Evolutionary conservation across 768 basidiomycete species (phyloP), one percentile per base, ranked within the genome.

Genomic region (Naganishia antarctica): DNA sequence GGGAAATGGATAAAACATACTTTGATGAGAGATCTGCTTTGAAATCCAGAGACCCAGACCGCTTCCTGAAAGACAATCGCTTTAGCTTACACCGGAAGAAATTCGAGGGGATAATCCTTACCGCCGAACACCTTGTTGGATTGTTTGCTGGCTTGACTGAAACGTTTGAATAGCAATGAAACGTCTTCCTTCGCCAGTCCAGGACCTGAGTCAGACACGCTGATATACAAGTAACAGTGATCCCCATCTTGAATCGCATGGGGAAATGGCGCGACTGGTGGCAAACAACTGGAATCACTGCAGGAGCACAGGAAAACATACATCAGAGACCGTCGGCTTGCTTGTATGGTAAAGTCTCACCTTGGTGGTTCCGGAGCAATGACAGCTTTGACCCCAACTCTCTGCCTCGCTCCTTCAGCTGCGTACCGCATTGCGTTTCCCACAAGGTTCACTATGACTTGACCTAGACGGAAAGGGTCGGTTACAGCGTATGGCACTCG

Each of bases 341-440:
- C n/a, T n/a, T n/a, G n/a, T n/a, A n/a, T n/a, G n/a, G n/a, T n/a
- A n/a, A 78, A 26, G 64, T 64, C 15, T n/a, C 69, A 73, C 15
- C 37, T 48, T 7, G 80, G 80, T 7, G 75, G 76, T 7, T 71
- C 65, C 21, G 70, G 60, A 12, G 73, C 71, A 12, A 79, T 67
- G 21, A 78, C 76, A 23, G 77, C 71, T 21, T 61, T 65, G 34
- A 80, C 73, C 18, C 66, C 61, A 40, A 80, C 79, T 23, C 66
- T 63, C 9, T 78, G 74, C 11, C 70, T 60, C 7, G 15, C 64
- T 18, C 70, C 71, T 25, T 68, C 74, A 26, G 77, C 74, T 1
- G 79, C 78, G 68, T 80, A 81, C 32, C 78, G 69, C 50, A 79
- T 76, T 7, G 74, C 78, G 59, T 80, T 80, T 25, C 71, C 74